A percentile compares a stretch with the other conserved stretches of the same genome.
Evolutionary conservation across 305 asterid species (phyloP).

Genomic region (Euphrasia arctica): DNA sequence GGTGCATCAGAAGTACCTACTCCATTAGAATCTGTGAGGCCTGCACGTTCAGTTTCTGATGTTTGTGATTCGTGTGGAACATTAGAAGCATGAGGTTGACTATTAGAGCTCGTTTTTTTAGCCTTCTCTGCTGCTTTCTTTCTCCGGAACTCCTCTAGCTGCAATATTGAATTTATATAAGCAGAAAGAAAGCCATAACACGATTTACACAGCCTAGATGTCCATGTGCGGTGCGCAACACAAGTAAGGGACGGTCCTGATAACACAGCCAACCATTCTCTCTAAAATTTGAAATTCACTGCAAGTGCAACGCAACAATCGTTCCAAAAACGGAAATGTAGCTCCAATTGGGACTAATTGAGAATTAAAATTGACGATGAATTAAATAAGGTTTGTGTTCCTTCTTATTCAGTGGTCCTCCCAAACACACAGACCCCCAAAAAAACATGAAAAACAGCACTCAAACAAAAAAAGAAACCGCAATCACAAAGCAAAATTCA

Average conservation of each 20-base stretch:
- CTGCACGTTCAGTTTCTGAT: conserved; percentile 43
- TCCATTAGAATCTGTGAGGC: conserved; percentile 43
- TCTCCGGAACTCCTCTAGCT: conserved; percentile 95
- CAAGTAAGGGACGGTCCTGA: neutral
- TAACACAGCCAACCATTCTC: conserved; percentile 14
- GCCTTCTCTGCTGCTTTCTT: conserved; percentile 83
- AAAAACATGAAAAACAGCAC: conserved; percentile 15
- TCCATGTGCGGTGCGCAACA: neutral
- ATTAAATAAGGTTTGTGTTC: neutral
- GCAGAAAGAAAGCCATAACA: conserved; percentile 8
- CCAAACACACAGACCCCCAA: neutral
- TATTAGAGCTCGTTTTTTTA: conserved; percentile 45
- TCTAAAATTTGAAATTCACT: conserved; percentile 17
- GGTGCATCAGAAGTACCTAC: conserved; percentile 55
- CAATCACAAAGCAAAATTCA: conserved; percentile 18
- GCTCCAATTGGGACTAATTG: conserved; percentile 16
- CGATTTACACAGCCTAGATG: conserved; percentile 8
- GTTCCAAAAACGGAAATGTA: conserved; percentile 12
- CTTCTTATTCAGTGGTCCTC: conserved; percentile 13
- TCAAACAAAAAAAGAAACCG: conserved; percentile 19
- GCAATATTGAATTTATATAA: conserved; percentile 23
- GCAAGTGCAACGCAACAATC: conserved; percentile 7
- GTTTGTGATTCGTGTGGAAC: conserved; percentile 39
- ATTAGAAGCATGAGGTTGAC: conserved; percentile 40
- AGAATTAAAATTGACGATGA: neutral